phyloP scores from a whole-genome alignment of 805 yeast genomes.

The Candida multigemmis region DNA sequence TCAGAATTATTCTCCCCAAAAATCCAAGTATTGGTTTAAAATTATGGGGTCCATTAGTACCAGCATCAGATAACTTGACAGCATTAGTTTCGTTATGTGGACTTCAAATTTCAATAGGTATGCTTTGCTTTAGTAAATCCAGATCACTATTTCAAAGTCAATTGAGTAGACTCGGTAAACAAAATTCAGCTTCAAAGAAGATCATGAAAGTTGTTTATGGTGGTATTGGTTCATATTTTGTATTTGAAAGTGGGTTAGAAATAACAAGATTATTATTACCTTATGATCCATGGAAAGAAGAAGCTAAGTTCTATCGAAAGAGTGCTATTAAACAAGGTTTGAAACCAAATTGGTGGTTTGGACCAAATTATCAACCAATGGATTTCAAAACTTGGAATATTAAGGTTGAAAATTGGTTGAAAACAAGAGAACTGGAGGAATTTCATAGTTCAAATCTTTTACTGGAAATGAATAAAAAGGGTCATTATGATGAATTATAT shows the following conservation, averaged over 20 bases:
- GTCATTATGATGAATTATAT: too few relatives aligned
- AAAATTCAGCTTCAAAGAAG: conserved; percentile 6
- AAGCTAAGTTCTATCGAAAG: conserved; percentile 46
- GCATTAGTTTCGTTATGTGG: conserved; percentile 47
- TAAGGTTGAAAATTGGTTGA: conserved; percentile 12
- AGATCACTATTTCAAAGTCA: conserved; percentile 7
- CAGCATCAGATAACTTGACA: conserved; percentile 55
- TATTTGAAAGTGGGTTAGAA: conserved; percentile 53
- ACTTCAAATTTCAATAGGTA: conserved; percentile 44
- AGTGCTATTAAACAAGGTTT: conserved; percentile 41
- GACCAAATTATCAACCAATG: conserved; percentile 56
- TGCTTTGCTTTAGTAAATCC: conserved; percentile 12
- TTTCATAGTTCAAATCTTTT: too few relatives aligned
- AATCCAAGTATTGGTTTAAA: conserved; percentile 51
- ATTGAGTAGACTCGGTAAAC: conserved; percentile 5
- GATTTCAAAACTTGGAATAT: conserved; percentile 22
- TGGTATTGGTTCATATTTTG: conserved; percentile 32
- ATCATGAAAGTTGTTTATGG: conserved; percentile 9
- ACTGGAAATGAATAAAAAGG: too few relatives aligned
- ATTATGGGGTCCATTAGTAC: conserved; percentile 65
- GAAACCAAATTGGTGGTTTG: conserved; percentile 54
- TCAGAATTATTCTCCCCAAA: too few relatives aligned
- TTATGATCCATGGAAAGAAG: conserved; percentile 66
- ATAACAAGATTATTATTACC: conserved; percentile 37
- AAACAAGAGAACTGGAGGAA: too few relatives aligned